Conservation (phyloP, 768 basidiomycete species). For the Rhodotorula kratochvilovae region DNA sequence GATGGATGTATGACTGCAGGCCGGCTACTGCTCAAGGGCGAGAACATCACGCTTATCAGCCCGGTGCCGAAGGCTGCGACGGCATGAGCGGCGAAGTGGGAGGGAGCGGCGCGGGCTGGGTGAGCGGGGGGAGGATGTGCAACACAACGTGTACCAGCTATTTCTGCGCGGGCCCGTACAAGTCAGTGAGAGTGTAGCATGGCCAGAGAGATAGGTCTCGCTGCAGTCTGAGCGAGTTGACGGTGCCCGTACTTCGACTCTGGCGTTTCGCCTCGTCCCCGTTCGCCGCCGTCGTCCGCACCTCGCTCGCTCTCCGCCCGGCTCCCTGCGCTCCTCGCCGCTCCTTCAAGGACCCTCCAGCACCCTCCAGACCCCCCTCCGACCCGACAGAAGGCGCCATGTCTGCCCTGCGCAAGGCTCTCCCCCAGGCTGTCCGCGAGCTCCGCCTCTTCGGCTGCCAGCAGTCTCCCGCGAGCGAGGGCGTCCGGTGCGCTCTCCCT, state of each 20-base stretch:
- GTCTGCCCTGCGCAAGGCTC: constrained; percentile 39
- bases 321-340: background rate
- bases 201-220: no score
- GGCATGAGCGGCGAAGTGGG: background rate
- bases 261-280: no score
- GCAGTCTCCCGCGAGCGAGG: constrained; percentile 33
- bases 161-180: no score
- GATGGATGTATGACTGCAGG: constrained; percentile 53
- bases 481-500: constrained; percentile 34
- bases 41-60: constrained; percentile 97
- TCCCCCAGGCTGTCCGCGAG: constrained; percentile 41
- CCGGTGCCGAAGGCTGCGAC: constrained; percentile 44
- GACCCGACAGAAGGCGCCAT: no score
- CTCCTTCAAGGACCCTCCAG: background rate
- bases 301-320: no score
- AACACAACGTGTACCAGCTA: constrained; percentile 1
- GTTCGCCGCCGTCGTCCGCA: no score
- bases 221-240: no score
- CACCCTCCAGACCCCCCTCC: no score
- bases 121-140: no score
- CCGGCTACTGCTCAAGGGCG: constrained; percentile 91
- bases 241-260: no score
- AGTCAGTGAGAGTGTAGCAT: no score
- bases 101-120: background rate
- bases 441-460: constrained; percentile 43